Percentiles rank a stretch among this genome's conserved stretches.
phyloP scores from a whole-genome alignment of 2,329 filamentous ascomycete genomes.

The Ophiocordyceps unilateralis region DNA sequence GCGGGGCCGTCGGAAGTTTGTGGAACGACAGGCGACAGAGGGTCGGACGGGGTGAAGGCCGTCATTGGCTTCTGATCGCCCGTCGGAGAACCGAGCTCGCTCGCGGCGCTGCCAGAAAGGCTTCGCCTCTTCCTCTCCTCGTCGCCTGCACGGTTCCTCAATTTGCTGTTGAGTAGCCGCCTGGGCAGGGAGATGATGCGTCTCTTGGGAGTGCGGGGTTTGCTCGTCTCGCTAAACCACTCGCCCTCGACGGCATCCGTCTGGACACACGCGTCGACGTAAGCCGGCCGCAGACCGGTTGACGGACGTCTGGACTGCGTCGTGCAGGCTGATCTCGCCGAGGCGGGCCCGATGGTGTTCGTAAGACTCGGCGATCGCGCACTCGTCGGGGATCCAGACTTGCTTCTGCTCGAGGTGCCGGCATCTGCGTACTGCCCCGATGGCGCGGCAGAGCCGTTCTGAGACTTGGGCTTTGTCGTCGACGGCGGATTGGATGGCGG shows the following conservation, averaged over 20 bases:
- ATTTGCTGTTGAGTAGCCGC: conserved; percentile 31
- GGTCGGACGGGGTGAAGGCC: conserved; percentile 7
- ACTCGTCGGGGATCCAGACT: conserved; percentile 32
- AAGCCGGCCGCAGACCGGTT: conserved; percentile 20
- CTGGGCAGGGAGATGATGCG: conserved; percentile 35
- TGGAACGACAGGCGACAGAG: conserved; percentile 8
- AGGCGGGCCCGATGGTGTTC: conserved; percentile 8
- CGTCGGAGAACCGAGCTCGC: conserved; percentile 22
- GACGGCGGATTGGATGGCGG: conserved; percentile 13
- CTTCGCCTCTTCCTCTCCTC: conserved; percentile 15
- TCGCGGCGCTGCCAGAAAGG: conserved; percentile 13
- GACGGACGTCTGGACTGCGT: conserved; percentile 21
- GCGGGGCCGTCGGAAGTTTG: conserved; percentile 9
- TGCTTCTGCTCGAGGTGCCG: conserved; percentile 30
- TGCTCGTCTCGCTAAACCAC: conserved; percentile 27
- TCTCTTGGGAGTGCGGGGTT: conserved; percentile 22
- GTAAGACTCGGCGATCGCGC: conserved; percentile 19
- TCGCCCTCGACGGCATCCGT: conserved; percentile 36
- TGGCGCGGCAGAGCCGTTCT: conserved; percentile 18
- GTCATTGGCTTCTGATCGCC: conserved; percentile 12
- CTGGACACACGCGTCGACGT: conserved; percentile 34
- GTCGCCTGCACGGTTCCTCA: conserved; percentile 23
- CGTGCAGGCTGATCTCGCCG: conserved; percentile 11
- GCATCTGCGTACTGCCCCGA: conserved; percentile 31
- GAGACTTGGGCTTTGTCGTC: conserved; percentile 23